Evolutionary conservation across 495 filamentous ascomycete genomes (phyloP).

Genomic region (Aspergillus heteromorphus): DNA sequence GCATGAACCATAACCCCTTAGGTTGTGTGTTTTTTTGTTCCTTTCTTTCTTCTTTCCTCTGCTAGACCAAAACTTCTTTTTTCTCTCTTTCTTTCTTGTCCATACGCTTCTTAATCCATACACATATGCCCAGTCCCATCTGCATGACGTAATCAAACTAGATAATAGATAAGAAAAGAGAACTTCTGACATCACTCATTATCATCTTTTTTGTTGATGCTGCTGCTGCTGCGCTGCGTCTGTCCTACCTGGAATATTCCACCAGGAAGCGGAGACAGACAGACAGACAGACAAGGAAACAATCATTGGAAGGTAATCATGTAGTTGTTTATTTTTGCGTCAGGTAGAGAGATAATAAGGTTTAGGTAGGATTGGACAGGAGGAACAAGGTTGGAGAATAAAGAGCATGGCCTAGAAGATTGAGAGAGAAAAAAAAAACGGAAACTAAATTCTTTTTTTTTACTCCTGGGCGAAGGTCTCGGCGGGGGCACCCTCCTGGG

Average conservation of each 20-base stretch:
- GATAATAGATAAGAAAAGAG: too few species aligned
- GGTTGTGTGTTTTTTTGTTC: background rate
- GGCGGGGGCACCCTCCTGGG: constrained; percentile 37
- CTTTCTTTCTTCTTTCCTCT: background rate
- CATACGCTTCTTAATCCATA: background rate
- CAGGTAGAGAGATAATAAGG: too few species aligned
- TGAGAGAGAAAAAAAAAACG: constrained; percentile 9
- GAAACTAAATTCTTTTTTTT: too few species aligned
- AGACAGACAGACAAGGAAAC: background rate
- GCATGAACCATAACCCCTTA: background rate
- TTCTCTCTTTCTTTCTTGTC: background rate
- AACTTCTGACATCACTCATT: background rate
- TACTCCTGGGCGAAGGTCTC: constrained; percentile 46
- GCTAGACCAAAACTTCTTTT: background rate
- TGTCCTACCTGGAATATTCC: background rate
- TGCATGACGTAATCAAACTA: background rate
- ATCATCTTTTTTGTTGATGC: background rate
- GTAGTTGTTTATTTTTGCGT: constrained; percentile 39
- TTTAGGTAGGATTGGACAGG: too few species aligned
- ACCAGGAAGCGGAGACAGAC: background rate
- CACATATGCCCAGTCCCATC: background rate
- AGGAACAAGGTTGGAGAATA: constrained; percentile 21
- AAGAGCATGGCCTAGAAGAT: constrained; percentile 21
- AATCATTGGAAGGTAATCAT: constrained; percentile 31
- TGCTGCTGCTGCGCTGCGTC: too few species aligned